Conservation (phyloP, 495 filamentous ascomycete species). For the Aspergillus cristatus region DNA sequence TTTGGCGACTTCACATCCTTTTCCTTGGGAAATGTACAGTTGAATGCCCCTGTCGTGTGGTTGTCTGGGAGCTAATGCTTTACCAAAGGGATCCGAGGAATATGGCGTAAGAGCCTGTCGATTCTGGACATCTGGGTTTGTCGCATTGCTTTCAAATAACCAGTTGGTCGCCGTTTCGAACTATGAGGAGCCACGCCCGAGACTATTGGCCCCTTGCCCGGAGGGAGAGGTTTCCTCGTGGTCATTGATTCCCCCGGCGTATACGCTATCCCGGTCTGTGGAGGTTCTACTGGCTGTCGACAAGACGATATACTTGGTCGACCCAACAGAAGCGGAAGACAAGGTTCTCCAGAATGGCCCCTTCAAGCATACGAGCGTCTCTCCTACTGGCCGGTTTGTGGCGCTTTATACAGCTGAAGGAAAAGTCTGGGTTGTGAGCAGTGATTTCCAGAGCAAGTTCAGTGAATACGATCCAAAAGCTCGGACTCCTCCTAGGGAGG, state of each 20-base stretch:
- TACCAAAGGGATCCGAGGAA: slow-evolving; percentile 63
- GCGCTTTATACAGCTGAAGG: slow-evolving; percentile 79
- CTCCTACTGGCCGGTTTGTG: slow-evolving; percentile 80
- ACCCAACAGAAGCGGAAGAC: slow-evolving; percentile 84
- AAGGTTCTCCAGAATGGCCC: slow-evolving; percentile 83
- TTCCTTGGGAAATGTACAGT: slow-evolving; percentile 71
- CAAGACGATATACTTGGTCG: slow-evolving; percentile 76
- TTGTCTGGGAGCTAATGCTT: slow-evolving; percentile 8
- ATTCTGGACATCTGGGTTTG: slow-evolving; percentile 87
- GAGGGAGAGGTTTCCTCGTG: slow-evolving; percentile 77
- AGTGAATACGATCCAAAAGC: slow-evolving; percentile 87
- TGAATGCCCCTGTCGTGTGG: not conserved
- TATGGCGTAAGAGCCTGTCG: slow-evolving; percentile 76
- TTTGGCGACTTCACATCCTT: slow-evolving; percentile 94
- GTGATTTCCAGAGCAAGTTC: slow-evolving; percentile 83
- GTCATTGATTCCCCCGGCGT: slow-evolving; percentile 79
- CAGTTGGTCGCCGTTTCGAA: slow-evolving; percentile 75
- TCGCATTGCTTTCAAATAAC: slow-evolving; percentile 88
- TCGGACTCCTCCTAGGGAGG: slow-evolving; percentile 73
- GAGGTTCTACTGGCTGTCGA: slow-evolving; percentile 85
- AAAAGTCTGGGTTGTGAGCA: slow-evolving; percentile 86
- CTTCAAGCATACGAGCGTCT: slow-evolving; percentile 81
- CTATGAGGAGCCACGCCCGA: slow-evolving; percentile 86
- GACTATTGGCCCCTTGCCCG: slow-evolving; percentile 66
- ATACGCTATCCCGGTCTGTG: slow-evolving; percentile 88